These are phyloP conservation scores for Puccinia horiana DNA, from an alignment of 1,284 basidiomycete species.

Conservation along the genomic window DNA sequence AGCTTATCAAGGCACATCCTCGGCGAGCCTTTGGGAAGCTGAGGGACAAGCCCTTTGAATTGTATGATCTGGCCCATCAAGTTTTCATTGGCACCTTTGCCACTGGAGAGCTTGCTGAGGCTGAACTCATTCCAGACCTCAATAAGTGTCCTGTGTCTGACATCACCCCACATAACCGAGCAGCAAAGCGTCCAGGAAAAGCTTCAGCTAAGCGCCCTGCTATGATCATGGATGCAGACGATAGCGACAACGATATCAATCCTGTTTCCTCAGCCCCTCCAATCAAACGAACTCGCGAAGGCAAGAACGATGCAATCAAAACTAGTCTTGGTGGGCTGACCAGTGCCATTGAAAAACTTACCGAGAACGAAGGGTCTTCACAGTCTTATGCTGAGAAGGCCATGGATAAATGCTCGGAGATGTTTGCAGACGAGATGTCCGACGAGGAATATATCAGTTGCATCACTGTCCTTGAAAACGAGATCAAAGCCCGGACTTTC, in stretches of 20 bases:
- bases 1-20: not conserved
- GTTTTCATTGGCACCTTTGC: slow-evolving; percentile 13
- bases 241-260: not conserved
- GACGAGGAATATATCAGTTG: not conserved
- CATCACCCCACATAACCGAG: not conserved
- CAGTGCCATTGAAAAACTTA: not conserved
- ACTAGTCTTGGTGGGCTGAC: not conserved
- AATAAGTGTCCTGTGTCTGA: not conserved
- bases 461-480: not conserved
- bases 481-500: not conserved
- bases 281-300: not conserved
- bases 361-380: not conserved
- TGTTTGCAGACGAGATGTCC: no score
- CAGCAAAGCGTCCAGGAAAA: not conserved
- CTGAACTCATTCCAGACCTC: not conserved
- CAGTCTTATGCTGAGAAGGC: not conserved
- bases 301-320: slow-evolving; percentile 1
- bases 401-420: not conserved
- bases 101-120: not conserved
- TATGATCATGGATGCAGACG: not conserved
- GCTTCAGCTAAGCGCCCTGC: not conserved
- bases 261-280: not conserved
- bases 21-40: not conserved
- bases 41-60: not conserved
- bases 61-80: not conserved